Evolutionary conservation across 768 basidiomycete genomes (phyloP).

Genomic region (Suillus paluster): DNA sequence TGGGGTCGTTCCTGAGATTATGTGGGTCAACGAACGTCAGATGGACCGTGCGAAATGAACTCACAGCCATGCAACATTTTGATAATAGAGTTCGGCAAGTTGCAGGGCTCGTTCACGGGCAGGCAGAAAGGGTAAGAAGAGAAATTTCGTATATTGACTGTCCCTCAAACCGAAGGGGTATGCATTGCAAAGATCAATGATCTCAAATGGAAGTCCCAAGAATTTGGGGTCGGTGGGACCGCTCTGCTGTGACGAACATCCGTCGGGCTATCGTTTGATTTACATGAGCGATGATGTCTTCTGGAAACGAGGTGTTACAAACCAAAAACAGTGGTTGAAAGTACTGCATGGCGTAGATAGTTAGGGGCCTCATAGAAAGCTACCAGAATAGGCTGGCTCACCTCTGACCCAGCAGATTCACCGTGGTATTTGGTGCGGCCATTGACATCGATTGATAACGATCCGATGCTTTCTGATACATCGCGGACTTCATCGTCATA

Average conservation of each 20-base stretch:
- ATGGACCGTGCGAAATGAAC: slow-evolving; percentile 21
- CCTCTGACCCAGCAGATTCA: slow-evolving; percentile 54
- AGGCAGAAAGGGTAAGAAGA: slow-evolving; percentile 48
- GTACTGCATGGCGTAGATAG: slow-evolving; percentile 32
- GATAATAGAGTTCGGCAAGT: slow-evolving; percentile 48
- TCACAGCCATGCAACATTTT: slow-evolving; percentile 52
- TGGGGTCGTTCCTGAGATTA: slow-evolving; percentile 48
- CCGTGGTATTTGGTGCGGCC: slow-evolving; percentile 57
- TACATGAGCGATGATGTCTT: slow-evolving; percentile 14
- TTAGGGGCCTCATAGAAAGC: background rate
- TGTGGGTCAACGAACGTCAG: background rate
- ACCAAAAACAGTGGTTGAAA: slow-evolving; percentile 41
- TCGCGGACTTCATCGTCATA: slow-evolving; percentile 29
- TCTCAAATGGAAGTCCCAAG: slow-evolving; percentile 46
- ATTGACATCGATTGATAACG: slow-evolving; percentile 51
- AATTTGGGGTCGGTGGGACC: slow-evolving; percentile 21
- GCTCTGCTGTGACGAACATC: slow-evolving; percentile 4
- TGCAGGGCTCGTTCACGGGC: slow-evolving; percentile 42
- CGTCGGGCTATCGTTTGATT: slow-evolving; percentile 15
- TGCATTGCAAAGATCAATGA: slow-evolving; percentile 48
- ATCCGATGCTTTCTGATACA: slow-evolving; percentile 47
- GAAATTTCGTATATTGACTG: slow-evolving; percentile 38
- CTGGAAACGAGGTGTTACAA: background rate
- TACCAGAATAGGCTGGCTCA: slow-evolving; percentile 23
- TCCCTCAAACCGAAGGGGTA: slow-evolving; percentile 54